Evolutionary conservation across 2,329 filamentous ascomycete species (phyloP).

Genomic region (Apiospora kogelbergensis): DNA sequence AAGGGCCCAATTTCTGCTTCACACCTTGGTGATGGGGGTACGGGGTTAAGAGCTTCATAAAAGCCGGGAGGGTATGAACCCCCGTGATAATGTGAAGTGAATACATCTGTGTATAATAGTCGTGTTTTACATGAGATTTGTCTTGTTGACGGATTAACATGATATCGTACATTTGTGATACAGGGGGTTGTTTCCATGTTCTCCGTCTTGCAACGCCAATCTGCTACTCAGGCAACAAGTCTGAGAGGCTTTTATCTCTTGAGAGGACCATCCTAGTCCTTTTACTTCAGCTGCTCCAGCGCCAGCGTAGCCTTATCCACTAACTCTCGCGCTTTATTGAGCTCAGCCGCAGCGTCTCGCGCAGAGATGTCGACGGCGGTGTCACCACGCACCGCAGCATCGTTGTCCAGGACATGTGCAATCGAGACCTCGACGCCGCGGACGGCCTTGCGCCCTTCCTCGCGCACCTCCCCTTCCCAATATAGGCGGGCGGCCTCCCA

Average conservation of each 20-base stretch:
- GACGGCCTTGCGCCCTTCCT: constrained; percentile 64
- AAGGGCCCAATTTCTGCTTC: too few species aligned
- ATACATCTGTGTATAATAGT: background rate
- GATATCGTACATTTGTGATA: constrained; percentile 7
- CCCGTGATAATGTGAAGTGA: background rate
- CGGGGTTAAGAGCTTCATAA: too few species aligned
- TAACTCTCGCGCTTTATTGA: constrained; percentile 42
- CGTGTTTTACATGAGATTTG: background rate
- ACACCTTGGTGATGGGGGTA: too few species aligned
- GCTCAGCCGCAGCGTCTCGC: constrained; percentile 31
- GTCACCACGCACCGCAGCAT: constrained; percentile 11
- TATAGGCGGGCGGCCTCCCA: constrained; percentile 61
- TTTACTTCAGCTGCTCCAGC: constrained; percentile 46
- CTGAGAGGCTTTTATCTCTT: constrained; percentile 12
- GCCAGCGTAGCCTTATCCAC: constrained; percentile 51
- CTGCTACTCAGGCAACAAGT: background rate
- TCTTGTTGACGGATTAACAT: background rate
- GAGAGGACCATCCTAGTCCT: background rate
- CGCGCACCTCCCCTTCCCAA: constrained; percentile 67
- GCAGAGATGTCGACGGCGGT: background rate
- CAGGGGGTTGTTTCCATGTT: background rate
- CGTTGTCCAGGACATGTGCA: constrained; percentile 40
- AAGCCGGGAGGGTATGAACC: too few species aligned
- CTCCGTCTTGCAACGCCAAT: background rate
- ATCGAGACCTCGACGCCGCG: constrained; percentile 55